phyloP scores from a whole-genome alignment of 2,329 filamentous ascomycete species.

The Ascochyta koolunga region DNA sequence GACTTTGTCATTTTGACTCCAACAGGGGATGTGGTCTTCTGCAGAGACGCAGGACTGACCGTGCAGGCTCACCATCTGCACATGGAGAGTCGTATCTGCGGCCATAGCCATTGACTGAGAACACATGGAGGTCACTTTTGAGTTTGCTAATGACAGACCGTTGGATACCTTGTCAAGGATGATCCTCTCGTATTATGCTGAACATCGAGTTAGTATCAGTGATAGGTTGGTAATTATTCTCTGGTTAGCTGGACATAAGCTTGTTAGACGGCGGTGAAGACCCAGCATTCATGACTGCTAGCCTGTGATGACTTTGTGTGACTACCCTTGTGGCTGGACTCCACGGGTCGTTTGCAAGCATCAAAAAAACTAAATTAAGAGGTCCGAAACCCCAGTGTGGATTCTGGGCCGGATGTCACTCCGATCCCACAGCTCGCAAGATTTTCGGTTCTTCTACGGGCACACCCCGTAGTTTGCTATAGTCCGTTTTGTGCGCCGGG shows the following conservation, averaged over 20 bases:
- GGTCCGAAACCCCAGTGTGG: too few species aligned
- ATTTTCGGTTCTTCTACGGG: too few species aligned
- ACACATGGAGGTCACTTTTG: background rate
- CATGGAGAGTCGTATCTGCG: background rate
- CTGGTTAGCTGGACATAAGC: background rate
- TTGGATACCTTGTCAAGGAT: background rate
- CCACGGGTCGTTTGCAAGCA: background rate
- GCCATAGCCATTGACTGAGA: background rate
- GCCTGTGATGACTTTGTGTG: background rate
- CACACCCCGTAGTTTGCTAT: too few species aligned
- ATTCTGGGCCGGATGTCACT: too few species aligned
- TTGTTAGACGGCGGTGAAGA: background rate
- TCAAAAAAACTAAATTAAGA: background rate
- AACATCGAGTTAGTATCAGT: background rate
- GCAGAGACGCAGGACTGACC: background rate
- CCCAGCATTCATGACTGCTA: background rate
- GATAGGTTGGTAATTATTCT: background rate
- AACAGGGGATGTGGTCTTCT: background rate
- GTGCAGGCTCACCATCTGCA: background rate
- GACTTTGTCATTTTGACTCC: too few species aligned
- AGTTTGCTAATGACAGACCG: background rate
- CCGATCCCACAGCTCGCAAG: too few species aligned
- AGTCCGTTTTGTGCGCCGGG: too few species aligned
- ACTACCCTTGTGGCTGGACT: background rate
- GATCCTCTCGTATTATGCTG: background rate